These are phyloP conservation scores for Metschnikowia continentalis DNA, from an alignment of 805 yeast species.

Conservation along the genomic window DNA sequence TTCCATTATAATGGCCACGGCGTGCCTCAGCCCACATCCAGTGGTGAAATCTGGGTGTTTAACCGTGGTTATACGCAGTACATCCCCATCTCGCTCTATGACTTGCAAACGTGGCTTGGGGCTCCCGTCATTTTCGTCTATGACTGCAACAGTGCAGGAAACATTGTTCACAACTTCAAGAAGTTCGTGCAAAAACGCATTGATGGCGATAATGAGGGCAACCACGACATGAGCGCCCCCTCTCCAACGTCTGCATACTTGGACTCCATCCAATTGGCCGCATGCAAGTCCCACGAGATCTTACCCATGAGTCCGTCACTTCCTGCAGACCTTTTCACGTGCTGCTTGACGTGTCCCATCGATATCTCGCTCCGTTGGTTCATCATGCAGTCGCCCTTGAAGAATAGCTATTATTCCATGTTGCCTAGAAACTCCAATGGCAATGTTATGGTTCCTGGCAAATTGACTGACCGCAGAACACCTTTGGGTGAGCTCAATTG, in stretches of 20 bases:
- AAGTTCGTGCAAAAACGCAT: conserved; percentile 86
- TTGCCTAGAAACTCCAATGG: conserved; percentile 47
- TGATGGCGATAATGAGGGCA: conserved; percentile 73
- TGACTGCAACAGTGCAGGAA: conserved; percentile 93
- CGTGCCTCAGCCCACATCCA: conserved; percentile 93
- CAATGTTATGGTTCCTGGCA: conserved; percentile 78
- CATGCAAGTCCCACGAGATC: conserved; percentile 81
- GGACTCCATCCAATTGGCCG: conserved; percentile 90
- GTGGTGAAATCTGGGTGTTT: conserved; percentile 98
- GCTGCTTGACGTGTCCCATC: conserved; percentile 93
- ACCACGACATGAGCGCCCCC: conserved; percentile 48
- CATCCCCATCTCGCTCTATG: conserved; percentile 93
- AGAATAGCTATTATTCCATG: conserved; percentile 46
- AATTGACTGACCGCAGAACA: conserved; percentile 86
- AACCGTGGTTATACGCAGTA: conserved; percentile 96
- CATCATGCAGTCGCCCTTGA: conserved; percentile 73
- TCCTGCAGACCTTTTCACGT: conserved; percentile 94
- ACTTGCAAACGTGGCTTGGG: conserved; percentile 94
- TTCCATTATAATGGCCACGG: conserved; percentile 99
- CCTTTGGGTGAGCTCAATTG: conserved; percentile 95
- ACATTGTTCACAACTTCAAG: conserved; percentile 83
- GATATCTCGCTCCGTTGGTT: conserved; percentile 92
- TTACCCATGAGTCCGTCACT: conserved; percentile 90
- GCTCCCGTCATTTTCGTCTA: conserved; percentile 95
- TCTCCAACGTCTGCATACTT: conserved; percentile 66